Base-by-base conservation (phyloP, 768 basidiomycete species). In the Russula sp. region DNA sequence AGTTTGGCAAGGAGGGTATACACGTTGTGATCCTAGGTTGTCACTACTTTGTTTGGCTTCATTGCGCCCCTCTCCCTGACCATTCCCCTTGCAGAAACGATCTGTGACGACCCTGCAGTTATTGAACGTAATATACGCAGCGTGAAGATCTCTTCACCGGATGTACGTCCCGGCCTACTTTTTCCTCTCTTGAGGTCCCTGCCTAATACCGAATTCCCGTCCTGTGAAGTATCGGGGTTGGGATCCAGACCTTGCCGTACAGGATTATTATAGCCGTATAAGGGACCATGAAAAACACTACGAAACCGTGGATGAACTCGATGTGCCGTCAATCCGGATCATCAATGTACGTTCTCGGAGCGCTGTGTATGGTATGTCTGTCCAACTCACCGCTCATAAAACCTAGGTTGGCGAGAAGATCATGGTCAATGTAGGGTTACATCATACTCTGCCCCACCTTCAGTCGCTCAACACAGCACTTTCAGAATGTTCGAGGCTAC, bases 71-170 rank as follows among this genome's bases (percentile, higher is more conserved):
- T 31, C 18, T 27, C 58, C 37, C 48, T 70, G 44, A 62, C 55
- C 52, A 32, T 53, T 37, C 31, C 64, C 14, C 40, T 10, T 47
- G 16, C 70, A 98, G 96, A 99, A 74, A 89, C 90, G 20, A 70
- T 91, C 16, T 98, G 97, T 72, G 91, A 94, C 71, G 88, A 94
- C 69, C 84, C 88, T 62, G 91, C 95, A 64, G 88, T 98, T 59
- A 94, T 99, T 65, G 88, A 96, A 68, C 85, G 82, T 2, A 99
- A 99, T 71, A 98, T 97, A 57, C 84, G 97, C 51, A 92, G 84
- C 66, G 96, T 98, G 76, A 98, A 99, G 81, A 91, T 99, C 54
- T 97, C 95, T 8, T 98, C 96, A 14, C 97, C 96, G 4, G 96
- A 99, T 74, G 96, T 94, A 70, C 47, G 91, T 80, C 20, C 51